Evolutionary conservation across 2,329 filamentous ascomycete genomes (phyloP).

Genomic region (Arthrobotrys musiformis): DNA sequence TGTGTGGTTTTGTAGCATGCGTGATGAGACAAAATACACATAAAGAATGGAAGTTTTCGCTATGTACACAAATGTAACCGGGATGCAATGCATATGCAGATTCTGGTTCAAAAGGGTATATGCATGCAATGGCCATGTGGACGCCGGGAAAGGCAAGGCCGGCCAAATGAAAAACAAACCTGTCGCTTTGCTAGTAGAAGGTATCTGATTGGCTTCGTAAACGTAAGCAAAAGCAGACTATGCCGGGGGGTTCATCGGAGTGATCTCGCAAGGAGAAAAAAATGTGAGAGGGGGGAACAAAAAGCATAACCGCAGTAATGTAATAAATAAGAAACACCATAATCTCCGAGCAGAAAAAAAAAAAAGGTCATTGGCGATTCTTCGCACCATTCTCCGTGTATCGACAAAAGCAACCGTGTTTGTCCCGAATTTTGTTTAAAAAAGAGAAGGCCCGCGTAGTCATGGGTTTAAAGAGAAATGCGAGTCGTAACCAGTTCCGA

Average conservation of each 20-base stretch:
- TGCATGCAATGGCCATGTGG: conserved; percentile 18
- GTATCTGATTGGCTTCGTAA: conserved; percentile 10
- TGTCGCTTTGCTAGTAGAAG: conserved; percentile 28
- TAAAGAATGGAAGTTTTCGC: conserved; percentile 43
- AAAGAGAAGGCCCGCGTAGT: conserved; percentile 37
- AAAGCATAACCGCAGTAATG: conserved; percentile 18
- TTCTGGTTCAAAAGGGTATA: neutral
- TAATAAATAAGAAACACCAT: conserved; percentile 42
- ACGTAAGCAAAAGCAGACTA: conserved; percentile 27
- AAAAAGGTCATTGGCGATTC: conserved; percentile 33
- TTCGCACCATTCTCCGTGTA: conserved; percentile 49
- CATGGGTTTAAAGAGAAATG: conserved; percentile 43
- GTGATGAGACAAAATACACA: conserved; percentile 23
- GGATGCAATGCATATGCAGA: conserved; percentile 35
- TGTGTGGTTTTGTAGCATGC: conserved; percentile 7
- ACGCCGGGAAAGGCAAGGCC: neutral
- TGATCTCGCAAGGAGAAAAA: conserved; percentile 6
- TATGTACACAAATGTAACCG: conserved; percentile 43
- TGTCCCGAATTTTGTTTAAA: conserved; percentile 33
- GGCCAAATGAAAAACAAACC: conserved; percentile 13
- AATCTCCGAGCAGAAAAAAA: conserved; percentile 31
- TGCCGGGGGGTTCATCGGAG: neutral
- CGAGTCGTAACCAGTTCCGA: conserved; percentile 51
- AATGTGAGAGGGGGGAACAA: conserved; percentile 26
- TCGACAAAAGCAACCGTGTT: conserved; percentile 51